phyloP scores from a whole-genome alignment of 2,329 filamentous ascomycete species.

The Aspergillus unguis region DNA sequence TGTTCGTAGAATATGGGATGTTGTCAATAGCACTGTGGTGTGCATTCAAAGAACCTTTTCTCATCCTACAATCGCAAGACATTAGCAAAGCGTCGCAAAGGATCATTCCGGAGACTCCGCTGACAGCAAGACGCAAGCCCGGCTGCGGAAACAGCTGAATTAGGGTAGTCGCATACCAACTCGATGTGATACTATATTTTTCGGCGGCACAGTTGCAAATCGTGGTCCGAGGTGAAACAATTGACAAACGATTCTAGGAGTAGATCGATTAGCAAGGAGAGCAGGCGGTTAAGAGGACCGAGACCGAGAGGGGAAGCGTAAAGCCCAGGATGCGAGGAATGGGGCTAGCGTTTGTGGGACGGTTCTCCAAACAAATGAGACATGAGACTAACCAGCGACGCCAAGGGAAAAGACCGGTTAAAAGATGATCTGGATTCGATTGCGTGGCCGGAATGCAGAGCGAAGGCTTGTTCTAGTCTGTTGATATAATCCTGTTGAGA shows the following conservation, averaged over 20 bases:
- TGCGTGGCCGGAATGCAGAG: conserved; percentile 1
- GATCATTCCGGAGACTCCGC: background rate
- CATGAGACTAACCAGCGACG: conserved; percentile 2
- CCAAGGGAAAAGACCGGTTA: conserved; percentile 7
- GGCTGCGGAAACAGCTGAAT: background rate
- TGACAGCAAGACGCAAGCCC: background rate
- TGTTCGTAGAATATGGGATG: background rate
- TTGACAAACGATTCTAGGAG: background rate
- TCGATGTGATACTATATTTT: background rate
- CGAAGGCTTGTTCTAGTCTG: background rate
- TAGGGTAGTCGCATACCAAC: conserved; percentile 1
- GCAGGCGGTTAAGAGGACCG: background rate
- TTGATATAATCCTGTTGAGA: background rate
- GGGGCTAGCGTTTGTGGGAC: conserved; percentile 8
- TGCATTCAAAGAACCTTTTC: too few species aligned
- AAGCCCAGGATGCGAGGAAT: conserved; percentile 5
- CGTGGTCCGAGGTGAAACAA: background rate
- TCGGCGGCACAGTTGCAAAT: background rate
- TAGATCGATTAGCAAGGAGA: conserved; percentile 1
- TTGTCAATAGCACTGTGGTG: background rate
- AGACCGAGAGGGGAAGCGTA: conserved; percentile 6
- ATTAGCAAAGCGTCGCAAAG: conserved; percentile 1
- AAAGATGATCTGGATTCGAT: conserved; percentile 4
- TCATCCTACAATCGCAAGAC: too few species aligned
- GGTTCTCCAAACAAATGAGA: background rate